phyloP scores from a whole-genome alignment of 495 filamentous ascomycete species.

The Neurospora sp. region DNA sequence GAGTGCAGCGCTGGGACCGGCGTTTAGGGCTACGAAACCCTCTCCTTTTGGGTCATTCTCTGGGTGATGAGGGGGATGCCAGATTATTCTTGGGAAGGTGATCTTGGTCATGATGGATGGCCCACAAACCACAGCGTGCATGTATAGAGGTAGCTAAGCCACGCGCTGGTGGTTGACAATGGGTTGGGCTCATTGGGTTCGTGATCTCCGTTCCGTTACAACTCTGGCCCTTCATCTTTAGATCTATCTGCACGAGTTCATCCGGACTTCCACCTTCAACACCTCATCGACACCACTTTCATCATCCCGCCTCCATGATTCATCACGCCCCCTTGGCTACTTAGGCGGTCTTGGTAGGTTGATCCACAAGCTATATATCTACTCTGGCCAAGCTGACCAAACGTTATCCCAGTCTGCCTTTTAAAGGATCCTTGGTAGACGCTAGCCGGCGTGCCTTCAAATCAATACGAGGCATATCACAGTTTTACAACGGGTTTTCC shows the following conservation, averaged over 20 bases:
- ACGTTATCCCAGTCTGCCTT: background rate
- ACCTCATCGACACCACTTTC: background rate
- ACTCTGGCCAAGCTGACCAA: background rate
- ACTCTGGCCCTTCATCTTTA: background rate
- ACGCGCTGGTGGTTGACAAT: background rate
- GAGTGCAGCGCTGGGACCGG: slow-evolving; percentile 61
- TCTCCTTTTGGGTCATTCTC: slow-evolving; percentile 5
- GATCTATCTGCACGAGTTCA: background rate
- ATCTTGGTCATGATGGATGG: background rate
- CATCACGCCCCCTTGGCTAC: too few relatives aligned
- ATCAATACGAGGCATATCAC: too few relatives aligned
- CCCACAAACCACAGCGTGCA: background rate
- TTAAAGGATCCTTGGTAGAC: too few relatives aligned
- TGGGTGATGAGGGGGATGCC: too few relatives aligned
- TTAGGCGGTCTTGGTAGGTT: background rate
- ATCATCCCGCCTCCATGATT: background rate
- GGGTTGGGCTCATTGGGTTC: background rate
- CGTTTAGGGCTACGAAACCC: slow-evolving; percentile 26
- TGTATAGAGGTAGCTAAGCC: background rate
- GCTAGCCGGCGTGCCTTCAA: too few relatives aligned
- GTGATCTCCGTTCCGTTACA: background rate
- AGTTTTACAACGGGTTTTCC: too few relatives aligned
- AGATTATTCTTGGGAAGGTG: too few relatives aligned
- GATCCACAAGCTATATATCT: background rate
- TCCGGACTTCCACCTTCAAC: background rate